These are phyloP conservation scores for Boletus vermiculosoides DNA, from an alignment of 768 basidiomycete genomes.

Conservation along the genomic window DNA sequence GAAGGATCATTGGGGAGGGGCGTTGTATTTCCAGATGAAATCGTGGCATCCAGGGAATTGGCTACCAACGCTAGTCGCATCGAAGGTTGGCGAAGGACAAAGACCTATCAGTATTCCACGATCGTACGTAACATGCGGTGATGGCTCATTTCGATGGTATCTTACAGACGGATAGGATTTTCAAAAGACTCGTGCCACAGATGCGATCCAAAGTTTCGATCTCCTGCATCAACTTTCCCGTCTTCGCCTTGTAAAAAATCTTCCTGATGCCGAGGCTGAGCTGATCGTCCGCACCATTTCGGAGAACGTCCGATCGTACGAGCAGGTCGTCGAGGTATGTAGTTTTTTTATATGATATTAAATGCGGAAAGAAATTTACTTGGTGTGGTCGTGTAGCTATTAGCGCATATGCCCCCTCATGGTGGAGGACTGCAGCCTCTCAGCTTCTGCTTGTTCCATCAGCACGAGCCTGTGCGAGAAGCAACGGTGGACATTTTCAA, in stretches of 20 bases:
- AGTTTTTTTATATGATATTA: not conserved
- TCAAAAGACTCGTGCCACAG: conserved; percentile 47
- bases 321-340: conserved; percentile 84
- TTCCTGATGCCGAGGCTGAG: conserved; percentile 72
- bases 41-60: conserved; percentile 63
- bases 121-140: conserved; percentile 46
- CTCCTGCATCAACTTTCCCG: conserved; percentile 82
- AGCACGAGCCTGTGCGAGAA: conserved; percentile 70
- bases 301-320: conserved; percentile 73
- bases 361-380: not conserved
- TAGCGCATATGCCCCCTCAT: conserved; percentile 73
- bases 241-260: conserved; percentile 67
- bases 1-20: conserved; percentile 69
- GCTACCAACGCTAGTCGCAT: conserved; percentile 77
- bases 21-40: conserved; percentile 74
- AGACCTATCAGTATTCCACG: conserved; percentile 71
- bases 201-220: conserved; percentile 78
- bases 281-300: conserved; percentile 73
- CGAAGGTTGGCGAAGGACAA: conserved; percentile 89
- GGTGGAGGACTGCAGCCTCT: conserved; percentile 82
- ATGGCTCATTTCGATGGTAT: not conserved
- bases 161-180: conserved; percentile 57
- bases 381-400: conserved; percentile 50
- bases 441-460: conserved; percentile 90
- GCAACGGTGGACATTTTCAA: conserved; percentile 83